Conservation (phyloP, 2,329 filamentous ascomycete species). For the Graphium sp. region DNA sequence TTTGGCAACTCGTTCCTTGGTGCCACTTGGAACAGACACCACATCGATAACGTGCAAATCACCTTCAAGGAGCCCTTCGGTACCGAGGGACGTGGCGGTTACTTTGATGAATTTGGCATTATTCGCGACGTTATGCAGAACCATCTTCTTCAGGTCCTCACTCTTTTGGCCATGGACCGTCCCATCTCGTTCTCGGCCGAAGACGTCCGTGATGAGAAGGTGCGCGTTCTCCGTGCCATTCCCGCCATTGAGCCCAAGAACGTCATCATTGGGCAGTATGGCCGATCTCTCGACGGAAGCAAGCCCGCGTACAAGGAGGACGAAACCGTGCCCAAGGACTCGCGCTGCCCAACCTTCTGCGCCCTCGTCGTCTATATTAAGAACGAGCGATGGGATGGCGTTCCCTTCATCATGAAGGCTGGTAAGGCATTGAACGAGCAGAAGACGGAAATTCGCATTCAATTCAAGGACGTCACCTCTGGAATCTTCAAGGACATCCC, state of each 20-base stretch:
- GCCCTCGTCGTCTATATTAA: slow-evolving; percentile 97
- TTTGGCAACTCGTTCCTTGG: slow-evolving; percentile 99
- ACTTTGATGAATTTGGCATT: slow-evolving; percentile 99
- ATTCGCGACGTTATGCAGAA: slow-evolving; percentile 99
- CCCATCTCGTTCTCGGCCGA: slow-evolving; percentile 96
- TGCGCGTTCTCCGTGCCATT: slow-evolving; percentile 86
- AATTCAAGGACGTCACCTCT: slow-evolving; percentile 98
- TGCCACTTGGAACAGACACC: slow-evolving; percentile 96
- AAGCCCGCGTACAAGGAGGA: slow-evolving; percentile 99
- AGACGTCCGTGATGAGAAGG: slow-evolving; percentile 97
- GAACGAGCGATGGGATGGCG: slow-evolving; percentile 98
- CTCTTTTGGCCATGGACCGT: slow-evolving; percentile 91
- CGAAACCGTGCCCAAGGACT: slow-evolving; percentile 93
- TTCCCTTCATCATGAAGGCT: slow-evolving; percentile 98
- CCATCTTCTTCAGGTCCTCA: slow-evolving; percentile 91
- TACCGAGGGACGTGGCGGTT: slow-evolving; percentile 91
- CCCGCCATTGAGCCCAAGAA: slow-evolving; percentile 96
- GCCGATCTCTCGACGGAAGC: slow-evolving; percentile 84
- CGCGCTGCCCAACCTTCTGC: slow-evolving; percentile 94
- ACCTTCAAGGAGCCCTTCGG: slow-evolving; percentile 99
- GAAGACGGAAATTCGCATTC: slow-evolving; percentile 97
- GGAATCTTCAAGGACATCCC: slow-evolving; percentile 99
- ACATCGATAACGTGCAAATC: slow-evolving; percentile 99
- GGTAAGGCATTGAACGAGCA: slow-evolving; percentile 98
- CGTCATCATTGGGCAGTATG: slow-evolving; percentile 98